phyloP scores from a whole-genome alignment of 352 stramenopile genomes.

The Phytophthora fragariae region DNA sequence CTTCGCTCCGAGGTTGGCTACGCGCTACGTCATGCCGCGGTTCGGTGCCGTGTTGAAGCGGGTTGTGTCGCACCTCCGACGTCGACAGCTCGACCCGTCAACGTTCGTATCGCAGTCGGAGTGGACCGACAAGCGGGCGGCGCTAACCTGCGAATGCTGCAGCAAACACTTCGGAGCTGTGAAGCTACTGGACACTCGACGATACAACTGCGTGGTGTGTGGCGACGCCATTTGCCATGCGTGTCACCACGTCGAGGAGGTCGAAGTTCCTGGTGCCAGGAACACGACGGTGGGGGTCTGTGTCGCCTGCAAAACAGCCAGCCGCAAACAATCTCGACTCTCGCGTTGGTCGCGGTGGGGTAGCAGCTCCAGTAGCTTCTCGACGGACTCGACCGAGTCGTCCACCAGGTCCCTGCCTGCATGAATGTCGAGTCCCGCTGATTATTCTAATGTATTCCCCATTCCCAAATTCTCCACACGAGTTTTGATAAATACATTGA shows the following conservation, averaged over 20 bases:
- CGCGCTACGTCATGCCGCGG: conserved; percentile 43
- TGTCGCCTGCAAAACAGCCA: conserved; percentile 35
- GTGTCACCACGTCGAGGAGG: conserved; percentile 42
- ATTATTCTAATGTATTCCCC: conserved; percentile 26
- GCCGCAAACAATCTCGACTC: conserved; percentile 16
- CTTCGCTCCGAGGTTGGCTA: conserved; percentile 35
- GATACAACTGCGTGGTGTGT: conserved; percentile 56
- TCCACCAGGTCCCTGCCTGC: conserved; percentile 29
- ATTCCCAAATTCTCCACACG: conserved; percentile 13
- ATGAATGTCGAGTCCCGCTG: conserved; percentile 7
- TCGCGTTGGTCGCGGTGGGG: conserved; percentile 32
- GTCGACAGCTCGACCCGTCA: conserved; percentile 35
- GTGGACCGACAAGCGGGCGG: conserved; percentile 43
- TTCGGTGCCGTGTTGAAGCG: conserved; percentile 46
- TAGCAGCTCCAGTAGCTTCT: conserved; percentile 12
- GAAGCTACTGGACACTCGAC: conserved; percentile 34
- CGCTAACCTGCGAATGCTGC: conserved; percentile 45
- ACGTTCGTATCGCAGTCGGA: conserved; percentile 40
- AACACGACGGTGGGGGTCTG: conserved; percentile 39
- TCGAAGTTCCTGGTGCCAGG: conserved; percentile 44
- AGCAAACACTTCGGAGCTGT: conserved; percentile 42
- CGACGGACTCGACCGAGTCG: conserved; percentile 29
- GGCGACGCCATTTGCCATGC: conserved; percentile 56
- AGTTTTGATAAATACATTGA: conserved; percentile 12
- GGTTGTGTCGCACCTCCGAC: conserved; percentile 34